Base-by-base conservation (phyloP, 495 filamentous ascomycete species). In the Elasticomyces elasticus region DNA sequence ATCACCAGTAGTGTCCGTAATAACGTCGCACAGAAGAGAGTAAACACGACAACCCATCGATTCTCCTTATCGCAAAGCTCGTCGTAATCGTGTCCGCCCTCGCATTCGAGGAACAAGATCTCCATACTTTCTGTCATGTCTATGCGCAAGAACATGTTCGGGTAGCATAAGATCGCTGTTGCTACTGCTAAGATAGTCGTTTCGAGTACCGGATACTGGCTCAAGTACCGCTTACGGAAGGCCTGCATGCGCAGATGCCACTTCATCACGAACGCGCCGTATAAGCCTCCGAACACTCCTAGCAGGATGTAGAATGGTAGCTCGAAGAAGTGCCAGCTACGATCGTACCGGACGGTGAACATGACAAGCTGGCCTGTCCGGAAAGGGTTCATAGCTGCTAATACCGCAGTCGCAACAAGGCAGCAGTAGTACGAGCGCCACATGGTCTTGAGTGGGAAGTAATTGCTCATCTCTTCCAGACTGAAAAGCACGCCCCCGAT, bases 51-150 rank as follows among this genome's bases (percentile, higher is more conserved):
- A 7, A 70, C 66, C 81, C 86, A 87, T 20, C 89, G 79, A 54
- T 86, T 84, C 28, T 77, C 66, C 11, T 66, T 49, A 67, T 96
- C 85, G 82, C 92, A 98, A 44, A 98, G 78, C 0, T 86, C 89
- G 46, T 91, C 77, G 61, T 96, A 96, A 62, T 96, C 87, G 69
- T 94, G 86, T 15, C 78, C 83, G 22, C 89, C 91, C 67, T 95
- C 90, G 62, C 92, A 98, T 71, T 98, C 94, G 12, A 83, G 76
- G 67, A 98, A 98, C 1, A 98, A 72, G 56, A 95, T 94, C 67
- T 96, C 89, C 92, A 98, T 97, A 72, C 87, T 94, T 70, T 95
- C 89, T 0, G 92, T 96, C 92, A 98, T 97, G 69, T 98, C 94
- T 62, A 98, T 96, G 58, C 86, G 79, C 47, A 98, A 67, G 62